Conservation (phyloP, 2,329 filamentous ascomycete species). For the Coniochaeta sp. region DNA sequence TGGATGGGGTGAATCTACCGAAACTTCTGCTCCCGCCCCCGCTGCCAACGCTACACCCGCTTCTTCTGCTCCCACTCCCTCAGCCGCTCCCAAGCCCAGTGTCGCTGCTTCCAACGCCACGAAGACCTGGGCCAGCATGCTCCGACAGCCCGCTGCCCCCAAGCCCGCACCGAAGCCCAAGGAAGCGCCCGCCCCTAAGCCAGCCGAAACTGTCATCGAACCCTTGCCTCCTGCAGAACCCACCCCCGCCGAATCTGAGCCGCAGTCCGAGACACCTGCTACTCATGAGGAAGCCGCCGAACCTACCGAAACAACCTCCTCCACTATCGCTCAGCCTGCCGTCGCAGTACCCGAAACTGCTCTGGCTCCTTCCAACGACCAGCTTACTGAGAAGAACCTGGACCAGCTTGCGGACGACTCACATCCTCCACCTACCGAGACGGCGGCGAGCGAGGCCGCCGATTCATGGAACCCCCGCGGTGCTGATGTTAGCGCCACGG, state of each 20-base stretch:
- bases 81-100: conserved; percentile 27
- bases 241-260: conserved; percentile 11
- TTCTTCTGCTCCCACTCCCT: conserved; percentile 20
- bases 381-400: conserved; percentile 86
- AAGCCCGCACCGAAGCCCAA: conserved; percentile 53
- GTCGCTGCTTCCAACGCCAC: conserved; percentile 30
- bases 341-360: conserved; percentile 44
- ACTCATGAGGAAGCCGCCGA: conserved; percentile 15
- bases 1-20: conserved; percentile 37
- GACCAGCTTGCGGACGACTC: conserved; percentile 84
- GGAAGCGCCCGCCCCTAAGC: conserved; percentile 38
- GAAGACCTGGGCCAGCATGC: conserved; percentile 72
- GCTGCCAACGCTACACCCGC: conserved; percentile 22
- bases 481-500: conserved; percentile 49
- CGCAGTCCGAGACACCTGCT: conserved; percentile 14
- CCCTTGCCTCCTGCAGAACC: conserved; percentile 32
- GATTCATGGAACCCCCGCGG: conserved; percentile 74
- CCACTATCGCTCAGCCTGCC: conserved; percentile 24
- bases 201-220: conserved; percentile 36
- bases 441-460: conserved; percentile 80
- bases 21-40: conserved; percentile 21
- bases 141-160: conserved; percentile 50
- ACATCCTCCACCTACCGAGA: conserved; percentile 68
- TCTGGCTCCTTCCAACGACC: conserved; percentile 66
- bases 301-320: conserved; percentile 8